phyloP scores from a whole-genome alignment of 2,329 filamentous ascomycete species.

The Hymenoscyphus repandus region DNA sequence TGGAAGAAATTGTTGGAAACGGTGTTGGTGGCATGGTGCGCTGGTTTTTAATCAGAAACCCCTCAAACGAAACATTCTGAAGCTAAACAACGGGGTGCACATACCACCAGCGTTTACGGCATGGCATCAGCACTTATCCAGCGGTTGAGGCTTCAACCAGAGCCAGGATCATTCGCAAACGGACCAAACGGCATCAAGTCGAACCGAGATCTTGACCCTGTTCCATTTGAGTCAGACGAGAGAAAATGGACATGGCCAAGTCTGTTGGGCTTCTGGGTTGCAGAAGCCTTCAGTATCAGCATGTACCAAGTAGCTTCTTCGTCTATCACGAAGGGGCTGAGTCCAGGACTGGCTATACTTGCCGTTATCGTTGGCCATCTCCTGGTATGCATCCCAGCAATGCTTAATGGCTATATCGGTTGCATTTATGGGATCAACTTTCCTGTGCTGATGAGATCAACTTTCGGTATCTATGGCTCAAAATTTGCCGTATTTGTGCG shows the following conservation, averaged over 20 bases:
- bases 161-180: constrained; percentile 16
- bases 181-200: constrained; percentile 11
- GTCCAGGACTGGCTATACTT: constrained; percentile 19
- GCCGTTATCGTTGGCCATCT: constrained; percentile 51
- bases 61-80: not conserved
- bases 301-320: constrained; percentile 26
- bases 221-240: constrained; percentile 20
- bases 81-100: too few species aligned
- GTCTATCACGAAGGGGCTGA: constrained; percentile 24
- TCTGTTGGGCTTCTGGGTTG: constrained; percentile 25
- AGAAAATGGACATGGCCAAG: constrained; percentile 24
- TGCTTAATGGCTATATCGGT: constrained; percentile 41
- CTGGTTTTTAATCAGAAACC: not conserved
- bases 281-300: constrained; percentile 25
- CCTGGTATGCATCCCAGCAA: constrained; percentile 48
- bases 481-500: constrained; percentile 35
- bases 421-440: constrained; percentile 41
- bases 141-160: constrained; percentile 14
- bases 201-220: constrained; percentile 24
- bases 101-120: too few species aligned
- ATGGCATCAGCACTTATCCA: constrained; percentile 15
- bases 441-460: constrained; percentile 39
- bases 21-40: not conserved
- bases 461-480: constrained; percentile 40
- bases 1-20: too few species aligned